A percentile compares a stretch with the other conserved stretches of the same genome.
These are phyloP conservation scores for Amaranthus palmeri DNA, from an alignment of 148 eudicot species.

Conservation along the genomic window DNA sequence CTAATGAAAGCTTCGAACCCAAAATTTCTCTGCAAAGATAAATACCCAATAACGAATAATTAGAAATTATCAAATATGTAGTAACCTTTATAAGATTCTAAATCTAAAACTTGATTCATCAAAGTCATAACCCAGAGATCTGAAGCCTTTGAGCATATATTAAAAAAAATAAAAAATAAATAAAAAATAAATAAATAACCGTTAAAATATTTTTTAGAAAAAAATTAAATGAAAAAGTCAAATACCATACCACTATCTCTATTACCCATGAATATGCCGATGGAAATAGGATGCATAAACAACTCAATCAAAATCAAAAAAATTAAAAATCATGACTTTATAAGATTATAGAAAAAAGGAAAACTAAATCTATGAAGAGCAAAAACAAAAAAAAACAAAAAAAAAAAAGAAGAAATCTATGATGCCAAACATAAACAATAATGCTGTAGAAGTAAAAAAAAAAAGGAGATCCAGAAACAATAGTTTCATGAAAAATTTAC, in stretches of 20 bases:
- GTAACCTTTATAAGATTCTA: background rate
- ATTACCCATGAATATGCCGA: constrained; percentile 8
- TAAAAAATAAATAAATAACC: background rate
- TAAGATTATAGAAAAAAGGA: background rate
- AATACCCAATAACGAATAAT: constrained; percentile 14
- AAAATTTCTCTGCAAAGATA: constrained; percentile 14
- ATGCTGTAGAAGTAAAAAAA: background rate
- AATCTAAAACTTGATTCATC: background rate
- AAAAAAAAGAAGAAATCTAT: constrained; percentile 5
- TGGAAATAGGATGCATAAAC: constrained; percentile 22
- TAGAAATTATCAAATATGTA: background rate
- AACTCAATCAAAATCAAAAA: constrained; percentile 6
- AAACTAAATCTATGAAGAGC: background rate
- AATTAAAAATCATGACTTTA: background rate
- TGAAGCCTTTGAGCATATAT: background rate
- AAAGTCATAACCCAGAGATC: constrained; percentile 6
- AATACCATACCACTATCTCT: background rate
- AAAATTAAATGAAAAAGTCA: constrained; percentile 8
- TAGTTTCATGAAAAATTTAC: background rate
- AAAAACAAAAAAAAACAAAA: background rate
- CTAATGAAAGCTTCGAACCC: background rate
- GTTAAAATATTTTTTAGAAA: no score
- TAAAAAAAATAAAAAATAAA: no score
- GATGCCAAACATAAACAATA: constrained; percentile 8
- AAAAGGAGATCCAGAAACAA: constrained; percentile 5